phyloP scores from a whole-genome alignment of 2,329 filamentous ascomycete species.

The Cytospora schulzeri region DNA sequence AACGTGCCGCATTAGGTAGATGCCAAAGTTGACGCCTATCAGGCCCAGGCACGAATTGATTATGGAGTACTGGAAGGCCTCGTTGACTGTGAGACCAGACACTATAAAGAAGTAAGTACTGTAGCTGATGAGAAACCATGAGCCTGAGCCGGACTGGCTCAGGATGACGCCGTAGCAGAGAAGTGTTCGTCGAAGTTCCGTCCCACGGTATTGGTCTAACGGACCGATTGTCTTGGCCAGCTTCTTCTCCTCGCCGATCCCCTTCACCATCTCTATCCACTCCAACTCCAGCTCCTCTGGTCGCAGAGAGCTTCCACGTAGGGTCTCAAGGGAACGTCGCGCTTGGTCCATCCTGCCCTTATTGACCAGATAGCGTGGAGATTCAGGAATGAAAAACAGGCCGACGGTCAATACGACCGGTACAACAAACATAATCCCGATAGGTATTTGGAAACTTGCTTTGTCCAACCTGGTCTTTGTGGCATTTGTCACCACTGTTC shows the following conservation, averaged over 20 bases:
- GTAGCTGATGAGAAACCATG: constrained; percentile 55
- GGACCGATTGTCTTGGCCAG: constrained; percentile 36
- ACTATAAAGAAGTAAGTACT: constrained; percentile 52
- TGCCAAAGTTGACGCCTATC: constrained; percentile 50
- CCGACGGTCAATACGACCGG: constrained; percentile 48
- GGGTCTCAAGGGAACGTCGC: constrained; percentile 34
- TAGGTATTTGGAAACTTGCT: constrained; percentile 50
- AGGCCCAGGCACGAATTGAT: constrained; percentile 54
- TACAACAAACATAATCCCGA: constrained; percentile 48
- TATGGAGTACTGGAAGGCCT: constrained; percentile 52
- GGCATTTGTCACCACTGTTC: constrained; percentile 46
- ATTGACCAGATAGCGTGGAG: constrained; percentile 47
- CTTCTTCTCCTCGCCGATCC: constrained; percentile 43
- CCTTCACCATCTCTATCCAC: constrained; percentile 43
- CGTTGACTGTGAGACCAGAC: constrained; percentile 42
- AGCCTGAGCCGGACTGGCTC: constrained; percentile 46
- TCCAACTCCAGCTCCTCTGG: constrained; percentile 41
- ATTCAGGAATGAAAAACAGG: constrained; percentile 50
- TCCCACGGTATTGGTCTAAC: constrained; percentile 45
- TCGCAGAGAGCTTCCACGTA: constrained; percentile 37
- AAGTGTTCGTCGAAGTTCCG: constrained; percentile 50
- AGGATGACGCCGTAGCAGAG: constrained; percentile 52
- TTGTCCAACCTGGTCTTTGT: constrained; percentile 42
- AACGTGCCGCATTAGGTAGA: constrained; percentile 50
- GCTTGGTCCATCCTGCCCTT: constrained; percentile 34